Base-by-base conservation (phyloP, 2,329 filamentous ascomycete genomes). In the Tolypocladium inflatum region DNA sequence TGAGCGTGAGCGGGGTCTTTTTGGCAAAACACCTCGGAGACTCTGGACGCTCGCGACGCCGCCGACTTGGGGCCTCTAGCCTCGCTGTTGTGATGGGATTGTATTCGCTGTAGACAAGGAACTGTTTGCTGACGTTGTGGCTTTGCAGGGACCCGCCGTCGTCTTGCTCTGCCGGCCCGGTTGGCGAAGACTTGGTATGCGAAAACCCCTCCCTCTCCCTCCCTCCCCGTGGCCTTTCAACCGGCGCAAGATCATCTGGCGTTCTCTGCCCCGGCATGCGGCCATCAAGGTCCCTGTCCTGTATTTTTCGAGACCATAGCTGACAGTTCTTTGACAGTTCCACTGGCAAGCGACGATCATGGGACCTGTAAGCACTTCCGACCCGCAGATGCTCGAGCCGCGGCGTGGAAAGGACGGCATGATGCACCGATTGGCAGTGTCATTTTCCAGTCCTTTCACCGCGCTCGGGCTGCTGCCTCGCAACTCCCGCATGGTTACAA, bases 261-360 rank as follows among this genome's bases (percentile, higher is more conserved):
- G 1, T 19, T 6, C 5, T 33, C 35, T 8, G 8, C 15, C n/a
- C 55, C 1, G 55, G 43, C 30, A 11, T 17, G 55, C n/a, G 55
- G 10, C 55, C 42, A 56, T 56, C 55, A 45, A 50, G 55, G 39
- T 38, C n/a, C 23, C 35, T 13, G 9, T 17, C 35, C 19, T 39
- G 17, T 54, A 9, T 2, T 30, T 26, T 5, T 50, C 9, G 5
- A n/a, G 35, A 19, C 52, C 63, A 55, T 23, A 23, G 54, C 66
- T 72, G 59, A 73, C 66, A 35, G 19, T 10, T 48, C 56, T 43
- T 30, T 43, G 59, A 69, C 69, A 99, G 93, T 99, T 99, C 74
- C 94, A 97, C 86, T 99, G 94, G 94, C 94, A 99, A 87, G 94
- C 94, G 71, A 99, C 94, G 56, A 99, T 99, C 75, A 99, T 99